Evolutionary conservation across 306 rosid species (phyloP), one percentile per base, ranked within the genome.

Genomic region (Vigna reflexopilosa): DNA sequence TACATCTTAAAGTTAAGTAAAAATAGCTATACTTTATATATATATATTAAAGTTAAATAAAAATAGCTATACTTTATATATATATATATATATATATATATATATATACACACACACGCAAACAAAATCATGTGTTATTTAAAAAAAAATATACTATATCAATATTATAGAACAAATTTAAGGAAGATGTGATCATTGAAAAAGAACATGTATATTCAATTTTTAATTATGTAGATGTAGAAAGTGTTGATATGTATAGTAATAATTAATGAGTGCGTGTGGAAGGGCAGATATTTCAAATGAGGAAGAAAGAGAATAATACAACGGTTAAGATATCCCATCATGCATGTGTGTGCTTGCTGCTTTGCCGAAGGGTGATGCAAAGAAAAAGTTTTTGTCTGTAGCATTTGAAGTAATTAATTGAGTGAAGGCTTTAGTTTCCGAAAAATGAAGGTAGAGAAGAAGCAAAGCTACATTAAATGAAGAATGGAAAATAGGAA

Each of bases 391-490:
- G 13, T 4, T 48, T 75, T 79, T 71, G 77, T 79, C 59, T 7
- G 17, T 78, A 48, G 67, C 11, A 34, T 82, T 82, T 82, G 86
- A 71, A 82, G 32, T 30, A 15, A 74, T 49, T 67, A 70, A 82
- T 26, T 40, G 13, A 70, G 24, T 34, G 7, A 56, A 13, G 12
- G 49, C 52, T 52, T 45, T 17, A 49, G 24, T 28, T 58, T 11
- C 68, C 34, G 20, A 15, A n/a, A 77, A 36, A 48, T 17, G n/a
- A 77, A 32, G 48, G 28, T 7, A 72, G 38, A 76, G 42, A 65
- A 52, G 36, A 16, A 70, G 7, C 9, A 20, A 64, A 38, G 2
- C 22, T 66, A 42, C 56, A 65, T 45, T 3, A 4, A 30, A 32
- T 34, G 3, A 8, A 28, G 40, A 57, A 12, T 40, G 50, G 24